These are phyloP conservation scores for Rutidosis leptorrhynchoides DNA, from an alignment of 129 eudicot species.

Conservation along the genomic window DNA sequence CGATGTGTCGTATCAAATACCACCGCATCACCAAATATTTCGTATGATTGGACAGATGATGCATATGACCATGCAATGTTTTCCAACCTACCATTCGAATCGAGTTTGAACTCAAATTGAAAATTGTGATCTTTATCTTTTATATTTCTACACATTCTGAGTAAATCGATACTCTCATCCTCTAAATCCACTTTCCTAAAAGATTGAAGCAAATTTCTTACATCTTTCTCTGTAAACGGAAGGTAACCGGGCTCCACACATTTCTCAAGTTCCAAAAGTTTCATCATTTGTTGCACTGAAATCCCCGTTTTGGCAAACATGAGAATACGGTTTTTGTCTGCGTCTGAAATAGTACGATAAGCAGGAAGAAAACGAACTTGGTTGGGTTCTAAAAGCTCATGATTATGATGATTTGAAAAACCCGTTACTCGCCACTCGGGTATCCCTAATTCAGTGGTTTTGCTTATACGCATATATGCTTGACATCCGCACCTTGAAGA, in stretches of 20 bases:
- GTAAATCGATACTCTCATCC: slow-evolving; percentile 84
- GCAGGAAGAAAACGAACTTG: slow-evolving; percentile 99
- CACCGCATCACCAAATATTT: slow-evolving; percentile 89
- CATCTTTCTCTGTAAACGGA: slow-evolving; percentile 95
- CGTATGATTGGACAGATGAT: slow-evolving; percentile 81
- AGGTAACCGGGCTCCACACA: slow-evolving; percentile 89
- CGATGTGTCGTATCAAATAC: slow-evolving; percentile 97
- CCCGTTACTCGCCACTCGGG: slow-evolving; percentile 98
- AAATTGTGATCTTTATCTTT: slow-evolving; percentile 91
- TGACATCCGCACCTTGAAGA: slow-evolving; percentile 95
- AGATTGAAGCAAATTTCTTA: slow-evolving; percentile 89
- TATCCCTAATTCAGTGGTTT: slow-evolving; percentile 70
- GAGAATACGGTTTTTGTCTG: slow-evolving; percentile 81
- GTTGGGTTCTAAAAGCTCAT: slow-evolving; percentile 80
- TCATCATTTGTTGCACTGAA: slow-evolving; percentile 98
- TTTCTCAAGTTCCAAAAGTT: slow-evolving; percentile 96
- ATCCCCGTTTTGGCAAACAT: slow-evolving; percentile 98
- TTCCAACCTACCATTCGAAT: slow-evolving; percentile 67
- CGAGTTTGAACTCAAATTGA: slow-evolving; percentile 71
- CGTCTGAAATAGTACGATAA: slow-evolving; percentile 82
- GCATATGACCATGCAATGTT: slow-evolving; percentile 98
- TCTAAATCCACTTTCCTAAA: slow-evolving; percentile 88
- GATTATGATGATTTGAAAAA: slow-evolving; percentile 88
- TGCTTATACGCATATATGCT: slow-evolving; percentile 96
- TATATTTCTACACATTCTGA: slow-evolving; percentile 89